Evolutionary conservation across 176 grass and related monocot species (phyloP).

Genomic region (Juncus effusus): DNA sequence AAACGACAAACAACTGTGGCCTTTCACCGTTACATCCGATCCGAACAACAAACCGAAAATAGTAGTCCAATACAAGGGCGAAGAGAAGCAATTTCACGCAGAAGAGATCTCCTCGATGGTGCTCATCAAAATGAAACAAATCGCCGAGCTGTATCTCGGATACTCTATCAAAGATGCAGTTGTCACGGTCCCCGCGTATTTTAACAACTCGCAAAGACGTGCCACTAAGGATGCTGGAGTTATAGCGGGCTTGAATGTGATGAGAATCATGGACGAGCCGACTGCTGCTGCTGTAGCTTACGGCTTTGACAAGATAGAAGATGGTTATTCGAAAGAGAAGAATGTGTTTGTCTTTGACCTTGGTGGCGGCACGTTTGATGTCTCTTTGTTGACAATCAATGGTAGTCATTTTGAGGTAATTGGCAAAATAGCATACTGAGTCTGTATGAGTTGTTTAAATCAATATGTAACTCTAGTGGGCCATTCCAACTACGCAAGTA

Average conservation of each 20-base stretch:
- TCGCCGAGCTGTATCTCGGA: slow-evolving; percentile 34
- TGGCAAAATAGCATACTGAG: too few relatives aligned
- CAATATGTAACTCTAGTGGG: too few relatives aligned
- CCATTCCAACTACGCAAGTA: too few relatives aligned
- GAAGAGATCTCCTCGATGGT: slow-evolving; percentile 48
- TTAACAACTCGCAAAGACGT: slow-evolving; percentile 41
- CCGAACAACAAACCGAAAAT: slow-evolving; percentile 31
- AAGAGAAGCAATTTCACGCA: slow-evolving; percentile 33
- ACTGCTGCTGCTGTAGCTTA: slow-evolving; percentile 37
- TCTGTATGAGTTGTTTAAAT: too few relatives aligned
- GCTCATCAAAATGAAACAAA: slow-evolving; percentile 36
- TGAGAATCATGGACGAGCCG: slow-evolving; percentile 39
- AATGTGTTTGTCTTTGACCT: slow-evolving; percentile 39
- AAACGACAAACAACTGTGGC: slow-evolving; percentile 35
- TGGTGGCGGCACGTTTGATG: slow-evolving; percentile 27
- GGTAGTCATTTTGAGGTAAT: not conserved
- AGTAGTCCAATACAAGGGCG: slow-evolving; percentile 33
- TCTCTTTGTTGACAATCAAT: not conserved
- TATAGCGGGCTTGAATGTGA: slow-evolving; percentile 34
- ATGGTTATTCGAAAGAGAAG: not conserved
- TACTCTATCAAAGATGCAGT: slow-evolving; percentile 35
- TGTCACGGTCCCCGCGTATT: slow-evolving; percentile 42
- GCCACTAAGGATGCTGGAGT: slow-evolving; percentile 38
- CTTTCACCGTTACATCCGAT: slow-evolving; percentile 30
- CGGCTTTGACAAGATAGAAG: not conserved